These are phyloP conservation scores for Rehmannia glutinosa DNA, from an alignment of 257 asterid species.

Conservation along the genomic window DNA sequence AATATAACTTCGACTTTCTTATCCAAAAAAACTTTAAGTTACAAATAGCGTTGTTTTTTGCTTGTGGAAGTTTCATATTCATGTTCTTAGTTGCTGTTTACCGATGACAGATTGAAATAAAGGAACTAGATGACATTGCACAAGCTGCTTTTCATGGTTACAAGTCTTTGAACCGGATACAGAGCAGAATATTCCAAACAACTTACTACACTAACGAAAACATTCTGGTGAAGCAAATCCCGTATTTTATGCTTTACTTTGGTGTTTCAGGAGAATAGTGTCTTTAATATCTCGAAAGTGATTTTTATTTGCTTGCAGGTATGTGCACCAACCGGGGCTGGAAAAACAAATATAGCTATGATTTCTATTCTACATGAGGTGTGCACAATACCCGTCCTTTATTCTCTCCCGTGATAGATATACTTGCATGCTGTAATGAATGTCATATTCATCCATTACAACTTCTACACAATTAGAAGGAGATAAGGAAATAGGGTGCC, in stretches of 20 bases:
- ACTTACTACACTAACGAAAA: slow-evolving; percentile 82
- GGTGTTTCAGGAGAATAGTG: slow-evolving; percentile 13
- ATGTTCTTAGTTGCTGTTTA: slow-evolving; percentile 15
- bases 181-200: slow-evolving; percentile 91
- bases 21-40: neutral
- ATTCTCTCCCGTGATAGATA: neutral
- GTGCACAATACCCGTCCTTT: slow-evolving; percentile 4
- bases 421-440: slow-evolving; percentile 3
- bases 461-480: neutral
- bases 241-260: neutral
- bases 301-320: slow-evolving; percentile 52
- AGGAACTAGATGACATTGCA: slow-evolving; percentile 92
- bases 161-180: slow-evolving; percentile 90
- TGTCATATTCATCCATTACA: neutral
- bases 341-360: slow-evolving; percentile 98
- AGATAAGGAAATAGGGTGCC: neutral
- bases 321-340: slow-evolving; percentile 99
- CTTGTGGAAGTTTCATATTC: slow-evolving; percentile 16
- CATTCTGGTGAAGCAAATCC: slow-evolving; percentile 59
- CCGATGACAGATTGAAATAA: slow-evolving; percentile 79
- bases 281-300: slow-evolving; percentile 20
- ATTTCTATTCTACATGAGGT: slow-evolving; percentile 91
- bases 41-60: neutral
- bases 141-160: slow-evolving; percentile 98
- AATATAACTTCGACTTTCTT: neutral